Evolutionary conservation across 2,329 filamentous ascomycete species (phyloP).

Genomic region (Colletotrichum lindemuthianum): DNA sequence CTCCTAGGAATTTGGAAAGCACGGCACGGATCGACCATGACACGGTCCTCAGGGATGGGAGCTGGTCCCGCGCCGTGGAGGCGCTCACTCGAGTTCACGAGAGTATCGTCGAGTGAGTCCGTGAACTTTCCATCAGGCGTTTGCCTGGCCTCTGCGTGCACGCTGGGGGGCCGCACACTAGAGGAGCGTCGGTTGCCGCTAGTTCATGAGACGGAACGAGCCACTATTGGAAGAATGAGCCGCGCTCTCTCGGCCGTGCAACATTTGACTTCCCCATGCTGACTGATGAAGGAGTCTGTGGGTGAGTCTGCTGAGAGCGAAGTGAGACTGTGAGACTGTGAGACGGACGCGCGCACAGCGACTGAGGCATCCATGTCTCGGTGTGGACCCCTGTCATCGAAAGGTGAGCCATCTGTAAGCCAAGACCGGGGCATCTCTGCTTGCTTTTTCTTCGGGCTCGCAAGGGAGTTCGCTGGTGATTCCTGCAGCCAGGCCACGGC

Average conservation of each 20-base stretch:
- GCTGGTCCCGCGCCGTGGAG: slow-evolving; percentile 5
- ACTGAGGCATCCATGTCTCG: slow-evolving; percentile 26
- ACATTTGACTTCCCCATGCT: slow-evolving; percentile 13
- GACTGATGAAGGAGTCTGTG: slow-evolving; percentile 20
- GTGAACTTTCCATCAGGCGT: slow-evolving; percentile 20
- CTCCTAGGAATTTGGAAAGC: slow-evolving; percentile 3
- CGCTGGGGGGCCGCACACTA: not conserved
- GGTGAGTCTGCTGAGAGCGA: not conserved
- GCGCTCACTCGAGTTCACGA: not conserved
- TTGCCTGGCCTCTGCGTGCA: not conserved
- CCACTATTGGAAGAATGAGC: slow-evolving; percentile 24
- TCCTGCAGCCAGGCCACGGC: slow-evolving; percentile 2
- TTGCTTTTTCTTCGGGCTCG: slow-evolving; percentile 22
- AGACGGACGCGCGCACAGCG: slow-evolving; percentile 1
- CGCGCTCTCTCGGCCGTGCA: slow-evolving; percentile 24
- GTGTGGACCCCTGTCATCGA: slow-evolving; percentile 19
- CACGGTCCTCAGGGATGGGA: slow-evolving; percentile 17
- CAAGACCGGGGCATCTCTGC: slow-evolving; percentile 11
- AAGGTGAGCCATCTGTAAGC: slow-evolving; percentile 4
- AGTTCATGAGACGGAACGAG: slow-evolving; percentile 21
- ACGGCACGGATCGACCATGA: slow-evolving; percentile 29
- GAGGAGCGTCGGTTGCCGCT: not conserved
- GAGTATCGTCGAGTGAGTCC: slow-evolving; percentile 14
- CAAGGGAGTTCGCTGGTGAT: slow-evolving; percentile 14
- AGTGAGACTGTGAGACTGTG: not conserved